These are phyloP conservation scores for Spinacia oleracea DNA, from an alignment of 179 eudicot genomes.

Conservation along the genomic window DNA sequence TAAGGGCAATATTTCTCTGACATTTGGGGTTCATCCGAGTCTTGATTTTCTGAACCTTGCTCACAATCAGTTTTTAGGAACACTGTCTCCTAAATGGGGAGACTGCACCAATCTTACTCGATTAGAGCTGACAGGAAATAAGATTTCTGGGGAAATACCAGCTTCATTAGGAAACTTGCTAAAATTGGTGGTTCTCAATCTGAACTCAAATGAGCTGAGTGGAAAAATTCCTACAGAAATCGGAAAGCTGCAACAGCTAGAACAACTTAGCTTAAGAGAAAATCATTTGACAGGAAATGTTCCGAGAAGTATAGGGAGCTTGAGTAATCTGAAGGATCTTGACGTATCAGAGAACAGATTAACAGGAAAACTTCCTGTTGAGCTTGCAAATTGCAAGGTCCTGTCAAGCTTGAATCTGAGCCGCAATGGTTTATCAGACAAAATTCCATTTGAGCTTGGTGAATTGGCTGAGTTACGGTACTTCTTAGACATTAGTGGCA, in stretches of 20 bases:
- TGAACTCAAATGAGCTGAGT: conserved; percentile 45
- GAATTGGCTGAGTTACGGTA: conserved; percentile 32
- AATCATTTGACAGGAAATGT: conserved; percentile 52
- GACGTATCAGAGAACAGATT: conserved; percentile 53
- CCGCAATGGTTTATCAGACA: conserved; percentile 46
- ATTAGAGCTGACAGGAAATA: conserved; percentile 47
- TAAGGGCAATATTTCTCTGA: conserved; percentile 48
- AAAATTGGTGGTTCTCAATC: conserved; percentile 37
- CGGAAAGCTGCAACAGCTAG: conserved; percentile 34
- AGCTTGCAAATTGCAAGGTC: conserved; percentile 40
- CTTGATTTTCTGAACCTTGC: conserved; percentile 47
- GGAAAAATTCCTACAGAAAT: conserved; percentile 55
- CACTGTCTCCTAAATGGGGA: conserved; percentile 53
- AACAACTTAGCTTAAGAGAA: conserved; percentile 42
- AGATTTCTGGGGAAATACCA: conserved; percentile 58
- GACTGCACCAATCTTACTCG: conserved; percentile 42
- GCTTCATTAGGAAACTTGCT: conserved; percentile 44
- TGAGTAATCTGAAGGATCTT: conserved; percentile 41
- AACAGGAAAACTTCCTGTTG: conserved; percentile 43
- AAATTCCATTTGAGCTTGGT: conserved; percentile 49
- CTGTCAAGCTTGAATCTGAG: conserved; percentile 51
- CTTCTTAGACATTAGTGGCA: conserved; percentile 51
- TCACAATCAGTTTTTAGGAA: conserved; percentile 50
- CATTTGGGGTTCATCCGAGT: conserved; percentile 59
- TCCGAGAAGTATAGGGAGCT: conserved; percentile 41